Evolutionary conservation across 169 alveolate genomes (phyloP).

Genomic region (Theileria orientalis): DNA sequence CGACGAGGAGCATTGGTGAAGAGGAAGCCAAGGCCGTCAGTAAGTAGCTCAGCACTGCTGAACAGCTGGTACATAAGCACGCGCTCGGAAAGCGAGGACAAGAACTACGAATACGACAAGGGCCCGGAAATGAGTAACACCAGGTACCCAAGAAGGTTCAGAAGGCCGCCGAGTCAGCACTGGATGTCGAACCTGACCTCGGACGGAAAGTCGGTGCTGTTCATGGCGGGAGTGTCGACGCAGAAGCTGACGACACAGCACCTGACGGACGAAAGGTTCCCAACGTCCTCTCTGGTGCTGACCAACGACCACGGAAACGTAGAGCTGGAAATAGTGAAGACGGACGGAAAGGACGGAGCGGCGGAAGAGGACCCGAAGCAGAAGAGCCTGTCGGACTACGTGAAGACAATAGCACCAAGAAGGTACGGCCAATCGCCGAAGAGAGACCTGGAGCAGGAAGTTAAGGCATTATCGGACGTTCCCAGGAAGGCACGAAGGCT

Average conservation of each 20-base stretch:
- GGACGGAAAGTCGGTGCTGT: slow-evolving; percentile 53
- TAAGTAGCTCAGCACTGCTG: slow-evolving; percentile 42
- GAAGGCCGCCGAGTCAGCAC: slow-evolving; percentile 58
- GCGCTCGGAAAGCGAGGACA: slow-evolving; percentile 9
- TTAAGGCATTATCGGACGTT: not conserved
- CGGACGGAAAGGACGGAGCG: no score
- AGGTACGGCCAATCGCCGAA: not conserved
- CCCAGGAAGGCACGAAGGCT: not conserved
- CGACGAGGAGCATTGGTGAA: no score
- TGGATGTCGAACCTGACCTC: slow-evolving; percentile 47
- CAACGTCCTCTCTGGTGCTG: slow-evolving; percentile 50
- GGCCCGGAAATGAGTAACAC: slow-evolving; percentile 14
- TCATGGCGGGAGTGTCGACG: slow-evolving; percentile 43
- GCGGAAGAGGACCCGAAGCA: slow-evolving; percentile 7
- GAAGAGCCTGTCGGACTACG: not conserved
- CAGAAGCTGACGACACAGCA: not conserved
- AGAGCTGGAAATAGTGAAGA: slow-evolving; percentile 35
- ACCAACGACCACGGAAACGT: slow-evolving; percentile 43
- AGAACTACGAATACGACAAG: not conserved
- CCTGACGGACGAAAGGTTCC: slow-evolving; percentile 2
- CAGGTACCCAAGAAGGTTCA: slow-evolving; percentile 45
- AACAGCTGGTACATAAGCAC: slow-evolving; percentile 56
- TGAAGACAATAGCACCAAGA: not conserved
- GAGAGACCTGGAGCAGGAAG: not conserved
- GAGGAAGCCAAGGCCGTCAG: not conserved